Conservation (phyloP, 495 filamentous ascomycete species). For the Apiosordaria backusii region DNA sequence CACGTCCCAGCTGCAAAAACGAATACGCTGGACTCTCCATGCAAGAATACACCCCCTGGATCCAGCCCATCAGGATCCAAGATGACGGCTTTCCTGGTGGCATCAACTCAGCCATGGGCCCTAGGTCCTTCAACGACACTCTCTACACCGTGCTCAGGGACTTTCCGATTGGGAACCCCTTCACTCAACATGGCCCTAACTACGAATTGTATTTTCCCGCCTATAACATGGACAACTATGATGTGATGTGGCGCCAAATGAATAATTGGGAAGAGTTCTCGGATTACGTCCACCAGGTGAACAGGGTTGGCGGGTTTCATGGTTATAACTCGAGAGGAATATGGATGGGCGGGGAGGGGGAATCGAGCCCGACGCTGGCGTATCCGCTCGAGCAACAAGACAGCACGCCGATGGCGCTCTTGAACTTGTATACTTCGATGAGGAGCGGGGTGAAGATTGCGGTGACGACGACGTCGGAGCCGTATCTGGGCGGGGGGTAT, state of each 20-base stretch:
- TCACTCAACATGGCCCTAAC: neutral
- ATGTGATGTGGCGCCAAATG: neutral
- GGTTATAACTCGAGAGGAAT: neutral
- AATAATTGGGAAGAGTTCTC: neutral
- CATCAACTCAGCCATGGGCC: neutral
- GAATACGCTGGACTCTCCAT: neutral
- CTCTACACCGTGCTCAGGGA: neutral
- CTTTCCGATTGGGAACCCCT: neutral
- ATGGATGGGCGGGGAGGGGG: constrained; percentile 2
- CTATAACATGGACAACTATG: neutral
- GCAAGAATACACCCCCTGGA: neutral
- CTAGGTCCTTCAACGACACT: neutral
- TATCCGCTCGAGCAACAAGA: neutral
- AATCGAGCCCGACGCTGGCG: neutral
- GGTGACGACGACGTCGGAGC: neutral
- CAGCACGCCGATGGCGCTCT: neutral
- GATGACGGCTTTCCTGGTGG: neutral
- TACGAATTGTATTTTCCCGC: neutral
- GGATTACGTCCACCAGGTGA: neutral
- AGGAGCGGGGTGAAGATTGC: neutral
- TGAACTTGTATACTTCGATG: neutral
- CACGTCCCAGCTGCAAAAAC: constrained; percentile 10
- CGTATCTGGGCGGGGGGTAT: neutral
- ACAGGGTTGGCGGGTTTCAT: neutral
- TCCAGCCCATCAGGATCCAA: neutral